A percentile compares a stretch with the other conserved stretches of the same genome.
These are phyloP conservation scores for Penicillium dipodomyicola DNA, from an alignment of 495 filamentous ascomycete species.

Conservation along the genomic window DNA sequence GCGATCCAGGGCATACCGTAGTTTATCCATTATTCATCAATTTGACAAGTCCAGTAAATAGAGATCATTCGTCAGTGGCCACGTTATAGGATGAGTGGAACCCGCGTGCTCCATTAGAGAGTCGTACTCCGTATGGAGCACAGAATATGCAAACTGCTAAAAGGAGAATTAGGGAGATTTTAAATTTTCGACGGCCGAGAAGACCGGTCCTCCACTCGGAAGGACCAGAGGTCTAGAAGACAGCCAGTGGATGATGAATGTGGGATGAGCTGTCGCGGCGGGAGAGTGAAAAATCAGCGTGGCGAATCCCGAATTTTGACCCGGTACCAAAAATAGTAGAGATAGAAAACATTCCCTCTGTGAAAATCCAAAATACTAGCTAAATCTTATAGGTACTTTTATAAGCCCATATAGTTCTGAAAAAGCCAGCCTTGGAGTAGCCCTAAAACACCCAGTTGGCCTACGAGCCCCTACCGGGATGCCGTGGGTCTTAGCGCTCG, in stretches of 20 bases:
- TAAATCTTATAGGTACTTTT: background rate
- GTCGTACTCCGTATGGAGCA: background rate
- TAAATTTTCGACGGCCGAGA: background rate
- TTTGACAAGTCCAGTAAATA: background rate
- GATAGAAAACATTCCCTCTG: background rate
- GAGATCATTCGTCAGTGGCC: background rate
- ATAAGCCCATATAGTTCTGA: background rate
- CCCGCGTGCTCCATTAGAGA: background rate
- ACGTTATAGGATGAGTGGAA: background rate
- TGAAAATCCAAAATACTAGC: background rate
- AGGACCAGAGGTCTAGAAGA: background rate
- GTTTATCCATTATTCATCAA: background rate
- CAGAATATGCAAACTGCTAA: background rate
- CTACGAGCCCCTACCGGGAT: conserved; percentile 9
- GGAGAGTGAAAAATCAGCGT: conserved; percentile 4
- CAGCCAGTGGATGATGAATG: background rate
- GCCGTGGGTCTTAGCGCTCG: conserved; percentile 3
- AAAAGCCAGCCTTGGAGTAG: background rate
- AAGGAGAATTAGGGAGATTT: background rate
- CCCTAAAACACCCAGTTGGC: background rate
- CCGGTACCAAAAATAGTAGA: background rate
- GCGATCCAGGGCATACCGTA: background rate
- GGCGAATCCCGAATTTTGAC: conserved; percentile 4
- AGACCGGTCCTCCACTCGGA: background rate
- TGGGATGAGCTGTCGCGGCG: background rate